Evolutionary conservation across 2,329 filamentous ascomycete genomes (phyloP).

Genomic region (Xylaria digitata): DNA sequence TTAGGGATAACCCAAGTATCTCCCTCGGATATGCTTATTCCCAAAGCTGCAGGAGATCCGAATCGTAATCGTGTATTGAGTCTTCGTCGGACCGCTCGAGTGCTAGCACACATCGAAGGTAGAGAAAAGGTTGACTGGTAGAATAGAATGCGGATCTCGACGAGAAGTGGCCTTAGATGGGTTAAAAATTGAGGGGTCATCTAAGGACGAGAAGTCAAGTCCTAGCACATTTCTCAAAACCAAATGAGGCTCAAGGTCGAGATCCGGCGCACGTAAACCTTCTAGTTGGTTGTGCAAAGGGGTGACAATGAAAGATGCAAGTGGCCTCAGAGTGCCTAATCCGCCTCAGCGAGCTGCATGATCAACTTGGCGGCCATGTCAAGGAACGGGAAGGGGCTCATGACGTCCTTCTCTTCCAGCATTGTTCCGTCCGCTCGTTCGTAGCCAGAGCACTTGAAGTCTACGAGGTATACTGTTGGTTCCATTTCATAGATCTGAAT

Average conservation of each 20-base stretch:
- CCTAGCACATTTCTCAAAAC: conserved; percentile 13
- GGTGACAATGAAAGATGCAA: neutral
- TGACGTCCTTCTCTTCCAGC: conserved; percentile 92
- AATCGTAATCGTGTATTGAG: neutral
- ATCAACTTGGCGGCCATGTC: conserved; percentile 93
- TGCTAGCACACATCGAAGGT: conserved; percentile 1
- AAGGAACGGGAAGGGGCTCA: conserved; percentile 93
- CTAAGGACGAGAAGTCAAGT: neutral
- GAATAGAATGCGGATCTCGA: neutral
- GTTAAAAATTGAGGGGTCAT: neutral
- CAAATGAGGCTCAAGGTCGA: neutral
- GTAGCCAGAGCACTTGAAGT: conserved; percentile 98
- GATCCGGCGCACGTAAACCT: conserved; percentile 1
- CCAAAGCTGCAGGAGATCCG: neutral
- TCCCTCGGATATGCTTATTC: conserved; percentile 4
- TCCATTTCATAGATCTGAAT: conserved; percentile 98
- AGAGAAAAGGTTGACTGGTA: neutral
- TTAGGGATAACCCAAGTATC: neutral
- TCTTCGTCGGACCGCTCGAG: neutral
- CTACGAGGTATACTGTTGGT: conserved; percentile 90
- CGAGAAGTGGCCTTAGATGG: neutral
- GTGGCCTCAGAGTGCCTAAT: conserved; percentile 54
- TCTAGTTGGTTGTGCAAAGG: neutral
- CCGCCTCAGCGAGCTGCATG: conserved; percentile 88
- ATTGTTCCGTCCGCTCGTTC: conserved; percentile 80